Percentiles rank a stretch among this genome's conserved stretches.
Conservation (phyloP, 2,329 filamentous ascomycete genomes). For the Hypoxylon sp. region DNA sequence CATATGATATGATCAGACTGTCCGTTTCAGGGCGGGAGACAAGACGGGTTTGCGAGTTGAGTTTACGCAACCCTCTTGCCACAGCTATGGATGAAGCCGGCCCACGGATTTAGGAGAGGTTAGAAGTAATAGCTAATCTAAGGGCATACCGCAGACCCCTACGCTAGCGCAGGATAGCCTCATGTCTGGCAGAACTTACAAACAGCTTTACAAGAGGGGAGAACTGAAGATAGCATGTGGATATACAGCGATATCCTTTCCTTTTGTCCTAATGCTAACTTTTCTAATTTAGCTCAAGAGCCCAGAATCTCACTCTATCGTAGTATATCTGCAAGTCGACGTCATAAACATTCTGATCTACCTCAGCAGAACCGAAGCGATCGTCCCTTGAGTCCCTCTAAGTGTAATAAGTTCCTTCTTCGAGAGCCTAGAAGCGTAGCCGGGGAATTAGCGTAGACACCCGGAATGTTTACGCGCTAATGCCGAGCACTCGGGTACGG, state of each 20-base stretch:
- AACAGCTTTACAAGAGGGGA: neutral
- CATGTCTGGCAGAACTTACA: neutral
- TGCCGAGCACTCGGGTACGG: slow-evolving; percentile 31
- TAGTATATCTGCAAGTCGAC: neutral
- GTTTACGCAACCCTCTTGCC: neutral
- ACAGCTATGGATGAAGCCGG: neutral
- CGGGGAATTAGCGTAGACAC: slow-evolving; percentile 31
- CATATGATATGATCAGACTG: neutral
- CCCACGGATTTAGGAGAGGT: neutral
- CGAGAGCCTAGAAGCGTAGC: neutral
- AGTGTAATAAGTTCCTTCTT: neutral
- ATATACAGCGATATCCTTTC: neutral
- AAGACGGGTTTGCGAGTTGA: neutral
- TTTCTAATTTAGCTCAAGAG: neutral
- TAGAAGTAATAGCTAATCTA: neutral
- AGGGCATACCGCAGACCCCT: too few relatives aligned
- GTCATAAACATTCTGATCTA: neutral
- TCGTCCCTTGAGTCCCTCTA: neutral
- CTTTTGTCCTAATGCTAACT: neutral
- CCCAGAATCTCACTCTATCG: neutral
- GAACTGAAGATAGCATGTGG: neutral
- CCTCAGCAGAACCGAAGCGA: neutral
- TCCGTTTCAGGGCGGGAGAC: neutral
- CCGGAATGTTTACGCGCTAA: slow-evolving; percentile 36
- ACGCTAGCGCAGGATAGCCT: neutral